Evolutionary conservation across 2,329 filamentous ascomycete species (phyloP).

Genomic region (Ascomycota sp.): DNA sequence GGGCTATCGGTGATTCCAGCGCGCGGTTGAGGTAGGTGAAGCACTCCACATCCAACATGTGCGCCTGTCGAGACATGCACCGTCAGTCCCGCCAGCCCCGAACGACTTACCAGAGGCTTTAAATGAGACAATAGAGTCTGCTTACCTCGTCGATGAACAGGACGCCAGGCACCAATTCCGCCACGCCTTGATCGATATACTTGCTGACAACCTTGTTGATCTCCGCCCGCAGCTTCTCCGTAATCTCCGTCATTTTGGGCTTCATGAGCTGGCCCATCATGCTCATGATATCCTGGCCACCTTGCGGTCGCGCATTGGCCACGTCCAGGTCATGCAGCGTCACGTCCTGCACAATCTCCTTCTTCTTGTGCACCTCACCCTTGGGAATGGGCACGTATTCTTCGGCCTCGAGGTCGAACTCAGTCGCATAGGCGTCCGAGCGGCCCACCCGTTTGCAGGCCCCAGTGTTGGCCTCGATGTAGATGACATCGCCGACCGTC

Average conservation of each 20-base stretch:
- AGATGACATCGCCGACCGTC: slow-evolving; percentile 89
- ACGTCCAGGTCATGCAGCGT: slow-evolving; percentile 93
- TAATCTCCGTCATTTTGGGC: slow-evolving; percentile 98
- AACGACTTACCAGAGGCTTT: too few relatives aligned
- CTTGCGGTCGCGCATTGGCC: slow-evolving; percentile 85
- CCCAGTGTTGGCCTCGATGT: slow-evolving; percentile 97
- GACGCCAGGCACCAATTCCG: slow-evolving; percentile 92
- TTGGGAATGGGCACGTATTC: slow-evolving; percentile 98
- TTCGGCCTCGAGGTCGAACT: slow-evolving; percentile 96
- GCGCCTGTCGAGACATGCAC: slow-evolving; percentile 40
- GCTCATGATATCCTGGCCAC: slow-evolving; percentile 98
- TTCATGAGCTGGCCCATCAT: slow-evolving; percentile 99
- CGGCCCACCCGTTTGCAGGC: slow-evolving; percentile 93
- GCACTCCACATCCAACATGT: slow-evolving; percentile 98
- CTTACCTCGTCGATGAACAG: slow-evolving; percentile 93
- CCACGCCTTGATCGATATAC: slow-evolving; percentile 96
- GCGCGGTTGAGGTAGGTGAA: slow-evolving; percentile 98
- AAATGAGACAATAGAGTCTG: slow-evolving; percentile 1
- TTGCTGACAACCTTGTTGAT: slow-evolving; percentile 99
- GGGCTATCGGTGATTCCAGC: slow-evolving; percentile 84
- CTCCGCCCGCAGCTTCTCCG: slow-evolving; percentile 83
- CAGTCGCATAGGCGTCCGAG: slow-evolving; percentile 91
- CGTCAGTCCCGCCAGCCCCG: too few relatives aligned
- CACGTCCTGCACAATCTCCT: slow-evolving; percentile 97
- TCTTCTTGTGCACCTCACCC: slow-evolving; percentile 99